Base-by-base conservation (phyloP, 2,329 filamentous ascomycete species). In the Diplocarpon mali region DNA sequence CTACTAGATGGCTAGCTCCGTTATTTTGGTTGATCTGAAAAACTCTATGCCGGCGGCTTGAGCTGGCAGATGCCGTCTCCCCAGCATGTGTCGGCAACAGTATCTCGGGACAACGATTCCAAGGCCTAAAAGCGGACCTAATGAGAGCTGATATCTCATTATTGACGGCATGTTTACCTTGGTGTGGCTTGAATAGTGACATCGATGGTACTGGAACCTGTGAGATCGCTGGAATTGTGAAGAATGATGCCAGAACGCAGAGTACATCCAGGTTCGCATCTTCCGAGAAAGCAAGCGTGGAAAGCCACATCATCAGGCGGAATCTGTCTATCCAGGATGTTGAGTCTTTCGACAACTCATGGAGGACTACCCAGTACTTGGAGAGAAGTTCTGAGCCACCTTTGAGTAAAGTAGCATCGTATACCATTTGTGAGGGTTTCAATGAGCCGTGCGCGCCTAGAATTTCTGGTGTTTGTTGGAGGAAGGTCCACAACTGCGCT, bases 231-330 rank as follows among this genome's bases (percentile, higher is more conserved):
- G 47, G 49, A 6, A 53, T 30, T 11, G 41, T 46, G 14, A 52
- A 52, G 28, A 61, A 56, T 11, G 53, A 49, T 9, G 60, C 44
- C 9, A 62, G 41, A 2, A 53, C 52, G 24, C 58, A 47, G 35
- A 60, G 44, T 10, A 60, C 34, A 13, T 45, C 32, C 30, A 52
- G 39, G 2, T 59, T 37, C 3, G 47, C 50, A 12, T 50, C 17
- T 32, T 47, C 35, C 4, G 48, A 44, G 41, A 52, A 61, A 8
- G 55, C 40, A 5, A 60, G 35, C 2, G 53, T 53, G 11, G 50
- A 42, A 34, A 62, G 53, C 34, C 47, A 50, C n/a, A 60, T 54
- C 52, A 62, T 60, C 9, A 62, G 27, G 8, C 40, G 37, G 44
- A 56, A 61, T 36, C 42, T 54, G 37, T 56, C 50, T 17, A 45